Evolutionary conservation across 2,329 filamentous ascomycete species (phyloP), one percentile per base, ranked within the genome.

Genomic region (Coniosporium tulheliwenetii): DNA sequence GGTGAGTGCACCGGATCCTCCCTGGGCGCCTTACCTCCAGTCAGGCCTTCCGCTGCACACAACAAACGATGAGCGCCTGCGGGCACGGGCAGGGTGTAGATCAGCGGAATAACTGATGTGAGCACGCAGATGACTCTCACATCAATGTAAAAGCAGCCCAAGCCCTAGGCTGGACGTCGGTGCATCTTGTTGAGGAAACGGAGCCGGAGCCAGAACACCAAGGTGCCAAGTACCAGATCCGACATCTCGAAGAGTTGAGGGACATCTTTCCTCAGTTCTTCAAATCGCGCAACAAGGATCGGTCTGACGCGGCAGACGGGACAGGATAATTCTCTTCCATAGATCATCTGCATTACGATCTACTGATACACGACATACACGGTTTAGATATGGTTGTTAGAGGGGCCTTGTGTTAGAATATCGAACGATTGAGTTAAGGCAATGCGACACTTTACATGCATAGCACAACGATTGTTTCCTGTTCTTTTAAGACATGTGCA

Each of bases 201-300:
- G 68, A 85, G 30, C 64, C 72, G 12, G 57, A 70, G 8, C 87
- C 86, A 2, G 59, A 62, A 15, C 70, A 66, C 5, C 75, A 72
- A 44, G 80, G 81, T 4, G 80, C 79, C 32, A 74, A 83, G 51
- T 76, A 82, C 57, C 79, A 87, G 55, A 82, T 98, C 48, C 69
- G 73, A 36, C 72, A 77, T 53, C 63, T 98, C 26, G 70, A 82
- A 47, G 82, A 96, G 53, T 64, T 98, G 43, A 75, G 82, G 37
- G 64, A 64, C 0, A 60, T 82, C 9, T 96, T 89, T 49, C 86
- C 91, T 0, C 77, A 93, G 43, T 76, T 94, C 46, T 95, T 98
- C 69, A 91, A 83, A 31, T 26, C 19, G 19, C 19, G 19, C 19
- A 26, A 26, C 19, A 26, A 26, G 19, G 19, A 26, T 26, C 19